Conservation (phyloP, 192 early-diverging fungal genomes). For the Cladochytrium replicatum region DNA sequence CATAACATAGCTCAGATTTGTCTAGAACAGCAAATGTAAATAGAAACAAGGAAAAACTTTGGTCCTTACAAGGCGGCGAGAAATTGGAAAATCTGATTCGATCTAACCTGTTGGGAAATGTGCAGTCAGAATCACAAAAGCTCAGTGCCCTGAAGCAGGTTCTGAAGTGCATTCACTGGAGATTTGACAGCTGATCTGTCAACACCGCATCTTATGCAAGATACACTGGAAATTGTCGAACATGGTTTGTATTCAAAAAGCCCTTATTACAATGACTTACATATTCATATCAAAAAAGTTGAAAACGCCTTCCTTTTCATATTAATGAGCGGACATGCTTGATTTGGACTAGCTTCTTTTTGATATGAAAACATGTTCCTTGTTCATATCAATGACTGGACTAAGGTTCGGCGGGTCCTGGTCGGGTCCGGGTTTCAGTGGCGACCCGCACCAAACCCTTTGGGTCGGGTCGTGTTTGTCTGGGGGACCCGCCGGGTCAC, state of each 20-base stretch:
- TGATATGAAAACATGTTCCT: no score
- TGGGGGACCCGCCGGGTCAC: no score
- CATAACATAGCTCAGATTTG: no score
- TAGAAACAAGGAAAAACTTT: not conserved
- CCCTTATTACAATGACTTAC: not conserved
- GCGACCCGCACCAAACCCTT: no score
- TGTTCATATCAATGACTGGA: no score
- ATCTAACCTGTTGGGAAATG: constrained; percentile 38
- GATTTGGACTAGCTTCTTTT: no score
- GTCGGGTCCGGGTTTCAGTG: no score
- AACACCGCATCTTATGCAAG: constrained; percentile 58
- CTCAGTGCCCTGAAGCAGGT: constrained; percentile 28
- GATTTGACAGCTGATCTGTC: constrained; percentile 27
- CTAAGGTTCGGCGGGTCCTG: no score
- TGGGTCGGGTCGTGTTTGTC: no score
- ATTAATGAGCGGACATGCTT: constrained; percentile 53
- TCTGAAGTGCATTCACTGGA: constrained; percentile 30
- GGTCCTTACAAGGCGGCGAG: constrained; percentile 54
- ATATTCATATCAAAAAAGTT: constrained; percentile 55
- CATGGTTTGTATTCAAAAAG: constrained; percentile 67
- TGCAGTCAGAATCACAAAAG: constrained; percentile 29
- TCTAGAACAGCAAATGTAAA: constrained; percentile 4
- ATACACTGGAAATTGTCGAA: constrained; percentile 63
- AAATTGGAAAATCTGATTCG: constrained; percentile 48
- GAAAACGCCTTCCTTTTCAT: constrained; percentile 87